These are phyloP conservation scores for Zostera marina DNA, from an alignment of 116 monocot genomes.

Conservation along the genomic window DNA sequence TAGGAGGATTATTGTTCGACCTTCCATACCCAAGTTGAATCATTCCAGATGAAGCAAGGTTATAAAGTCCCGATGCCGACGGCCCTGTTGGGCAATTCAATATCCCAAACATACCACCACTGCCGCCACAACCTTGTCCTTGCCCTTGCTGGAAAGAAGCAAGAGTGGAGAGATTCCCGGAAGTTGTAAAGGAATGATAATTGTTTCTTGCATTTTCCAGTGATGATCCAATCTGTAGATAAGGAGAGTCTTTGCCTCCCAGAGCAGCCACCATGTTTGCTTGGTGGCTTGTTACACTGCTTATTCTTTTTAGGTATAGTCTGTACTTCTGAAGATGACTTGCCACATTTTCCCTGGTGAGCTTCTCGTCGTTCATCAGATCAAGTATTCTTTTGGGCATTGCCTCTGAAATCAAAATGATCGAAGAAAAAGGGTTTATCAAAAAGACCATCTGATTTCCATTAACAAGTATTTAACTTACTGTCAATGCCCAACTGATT, in stretches of 20 bases:
- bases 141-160: conserved; percentile 28
- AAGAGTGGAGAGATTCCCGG: conserved; percentile 16
- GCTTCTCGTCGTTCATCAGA: conserved; percentile 80
- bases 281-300: conserved; percentile 60
- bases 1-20: conserved; percentile 14
- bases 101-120: conserved; percentile 18
- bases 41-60: conserved; percentile 22
- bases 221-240: conserved; percentile 29
- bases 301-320: conserved; percentile 78
- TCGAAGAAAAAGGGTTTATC: too few relatives aligned
- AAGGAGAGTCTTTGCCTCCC: conserved; percentile 46
- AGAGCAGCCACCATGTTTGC: conserved; percentile 63
- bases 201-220: conserved; percentile 28
- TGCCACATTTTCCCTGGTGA: conserved; percentile 92
- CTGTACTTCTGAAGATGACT: conserved; percentile 86
- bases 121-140: too few relatives aligned
- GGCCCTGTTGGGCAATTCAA: conserved; percentile 18
- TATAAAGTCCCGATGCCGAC: conserved; percentile 4
- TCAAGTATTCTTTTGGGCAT: conserved; percentile 89
- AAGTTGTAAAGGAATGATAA: conserved; percentile 24
- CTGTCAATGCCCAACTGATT: conserved; percentile 77
- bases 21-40: conserved; percentile 17
- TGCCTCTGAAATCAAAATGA: conserved; percentile 58
- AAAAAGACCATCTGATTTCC: too few relatives aligned
- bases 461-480: conserved; percentile 22